These are phyloP conservation scores for Euphorbia celastroides DNA, from an alignment of 441 rosid species.

Conservation along the genomic window DNA sequence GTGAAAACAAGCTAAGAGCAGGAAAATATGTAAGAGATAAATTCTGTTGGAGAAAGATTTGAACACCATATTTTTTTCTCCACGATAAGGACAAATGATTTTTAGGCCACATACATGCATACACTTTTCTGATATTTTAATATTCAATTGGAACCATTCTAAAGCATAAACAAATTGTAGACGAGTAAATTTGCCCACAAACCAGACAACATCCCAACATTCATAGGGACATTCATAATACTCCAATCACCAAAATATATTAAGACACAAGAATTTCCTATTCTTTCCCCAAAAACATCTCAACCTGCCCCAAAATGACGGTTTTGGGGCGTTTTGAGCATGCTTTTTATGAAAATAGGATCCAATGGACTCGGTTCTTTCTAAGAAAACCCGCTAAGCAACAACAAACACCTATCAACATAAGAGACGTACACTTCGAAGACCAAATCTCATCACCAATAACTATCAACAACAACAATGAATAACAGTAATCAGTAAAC, in stretches of 20 bases:
- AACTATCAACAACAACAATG: too few species aligned
- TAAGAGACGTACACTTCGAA: too few species aligned
- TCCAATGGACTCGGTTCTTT: too few species aligned
- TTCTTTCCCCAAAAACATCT: neutral
- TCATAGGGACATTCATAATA: slow-evolving; percentile 7
- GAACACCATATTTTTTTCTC: neutral
- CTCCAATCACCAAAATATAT: neutral
- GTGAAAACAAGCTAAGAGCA: too few species aligned
- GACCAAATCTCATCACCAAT: too few species aligned
- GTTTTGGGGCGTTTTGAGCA: too few species aligned
- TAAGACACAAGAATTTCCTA: neutral
- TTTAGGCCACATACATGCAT: slow-evolving; percentile 6
- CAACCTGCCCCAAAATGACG: neutral
- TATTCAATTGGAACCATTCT: neutral
- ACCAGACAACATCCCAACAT: slow-evolving; percentile 13
- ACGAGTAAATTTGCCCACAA: neutral
- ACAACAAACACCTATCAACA: too few species aligned
- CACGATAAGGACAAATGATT: neutral
- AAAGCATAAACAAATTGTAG: neutral
- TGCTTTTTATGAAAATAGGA: too few species aligned
- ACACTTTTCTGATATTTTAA: neutral
- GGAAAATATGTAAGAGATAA: too few species aligned
- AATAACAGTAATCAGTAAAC: too few species aligned
- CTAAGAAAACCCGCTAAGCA: too few species aligned
- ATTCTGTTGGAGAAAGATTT: too few species aligned